These are phyloP conservation scores for Cryptococcus sp. DNA, from an alignment of 1,284 basidiomycete species.

Conservation along the genomic window DNA sequence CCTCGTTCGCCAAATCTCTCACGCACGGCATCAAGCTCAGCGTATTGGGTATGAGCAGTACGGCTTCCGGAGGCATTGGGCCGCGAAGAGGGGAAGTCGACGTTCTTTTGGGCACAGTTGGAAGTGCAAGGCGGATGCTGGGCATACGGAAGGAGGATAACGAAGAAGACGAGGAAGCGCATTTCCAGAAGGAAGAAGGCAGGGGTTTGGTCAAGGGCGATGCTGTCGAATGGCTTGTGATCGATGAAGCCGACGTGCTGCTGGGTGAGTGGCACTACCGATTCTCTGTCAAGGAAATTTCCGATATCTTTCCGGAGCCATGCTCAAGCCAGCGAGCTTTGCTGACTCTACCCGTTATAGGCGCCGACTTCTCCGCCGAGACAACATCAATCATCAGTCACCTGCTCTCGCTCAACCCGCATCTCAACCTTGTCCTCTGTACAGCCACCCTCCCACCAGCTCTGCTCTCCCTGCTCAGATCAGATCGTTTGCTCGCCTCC, in stretches of 20 bases:
- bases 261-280: slow-evolving; percentile 62
- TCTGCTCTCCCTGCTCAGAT: slow-evolving; percentile 66
- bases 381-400: slow-evolving; percentile 65
- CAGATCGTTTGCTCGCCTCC: slow-evolving; percentile 55
- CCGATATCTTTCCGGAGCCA: not conserved
- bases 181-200: slow-evolving; percentile 15
- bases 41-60: slow-evolving; percentile 64
- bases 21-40: slow-evolving; percentile 73
- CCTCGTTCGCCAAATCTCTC: slow-evolving; percentile 70
- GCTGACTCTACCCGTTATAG: slow-evolving; percentile 51
- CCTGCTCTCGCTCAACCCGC: slow-evolving; percentile 40
- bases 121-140: slow-evolving; percentile 71
- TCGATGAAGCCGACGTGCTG: slow-evolving; percentile 88
- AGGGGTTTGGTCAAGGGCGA: slow-evolving; percentile 54
- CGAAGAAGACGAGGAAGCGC: slow-evolving; percentile 12
- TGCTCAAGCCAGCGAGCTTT: not conserved
- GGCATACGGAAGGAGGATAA: slow-evolving; percentile 23
- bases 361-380: slow-evolving; percentile 73
- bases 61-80: slow-evolving; percentile 53
- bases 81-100: slow-evolving; percentile 57
- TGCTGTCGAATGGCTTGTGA: slow-evolving; percentile 76
- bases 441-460: slow-evolving; percentile 82
- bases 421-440: slow-evolving; percentile 65
- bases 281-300: slow-evolving; percentile 6
- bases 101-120: slow-evolving; percentile 73